Evolutionary conservation across 2,329 filamentous ascomycete genomes (phyloP).

Genomic region (Hypoxylon sp.): DNA sequence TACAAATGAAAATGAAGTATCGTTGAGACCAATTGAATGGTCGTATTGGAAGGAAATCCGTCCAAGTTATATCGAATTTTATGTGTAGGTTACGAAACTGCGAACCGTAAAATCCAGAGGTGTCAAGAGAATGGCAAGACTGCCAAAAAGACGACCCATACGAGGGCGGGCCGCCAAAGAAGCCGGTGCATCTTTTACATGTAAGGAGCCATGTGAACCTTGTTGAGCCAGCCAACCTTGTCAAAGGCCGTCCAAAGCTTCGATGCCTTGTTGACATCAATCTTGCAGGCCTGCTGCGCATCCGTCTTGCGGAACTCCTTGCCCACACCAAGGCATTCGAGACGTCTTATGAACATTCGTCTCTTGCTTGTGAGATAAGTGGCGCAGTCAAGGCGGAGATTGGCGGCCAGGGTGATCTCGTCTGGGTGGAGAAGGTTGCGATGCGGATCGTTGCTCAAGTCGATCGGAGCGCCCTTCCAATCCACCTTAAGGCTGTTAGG

Average conservation of each 20-base stretch:
- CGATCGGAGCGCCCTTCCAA: conserved; percentile 85
- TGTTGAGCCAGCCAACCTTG: conserved; percentile 83
- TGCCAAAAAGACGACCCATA: conserved; percentile 33
- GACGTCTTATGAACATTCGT: conserved; percentile 83
- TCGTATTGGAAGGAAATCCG: conserved; percentile 13
- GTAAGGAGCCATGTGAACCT: conserved; percentile 57
- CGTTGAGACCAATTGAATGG: conserved; percentile 35
- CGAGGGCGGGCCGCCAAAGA: conserved; percentile 38
- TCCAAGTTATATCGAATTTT: conserved; percentile 16
- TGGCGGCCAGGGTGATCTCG: conserved; percentile 81
- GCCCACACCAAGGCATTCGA: conserved; percentile 73
- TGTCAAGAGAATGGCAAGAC: neutral
- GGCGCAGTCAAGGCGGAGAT: conserved; percentile 83
- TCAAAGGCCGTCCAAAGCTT: conserved; percentile 93
- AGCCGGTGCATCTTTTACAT: conserved; percentile 42
- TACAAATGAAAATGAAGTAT: conserved; percentile 33
- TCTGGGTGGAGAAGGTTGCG: conserved; percentile 78
- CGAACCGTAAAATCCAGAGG: conserved; percentile 5
- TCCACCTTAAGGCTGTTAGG: conserved; percentile 82
- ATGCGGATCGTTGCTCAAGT: conserved; percentile 79
- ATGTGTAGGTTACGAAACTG: conserved; percentile 28
- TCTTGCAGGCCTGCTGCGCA: conserved; percentile 96
- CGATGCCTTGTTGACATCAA: conserved; percentile 97
- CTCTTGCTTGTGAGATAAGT: conserved; percentile 94
- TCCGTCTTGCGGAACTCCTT: conserved; percentile 96